Conservation (phyloP, 202 grass and related monocot species). For the Elaeis oleifera region DNA sequence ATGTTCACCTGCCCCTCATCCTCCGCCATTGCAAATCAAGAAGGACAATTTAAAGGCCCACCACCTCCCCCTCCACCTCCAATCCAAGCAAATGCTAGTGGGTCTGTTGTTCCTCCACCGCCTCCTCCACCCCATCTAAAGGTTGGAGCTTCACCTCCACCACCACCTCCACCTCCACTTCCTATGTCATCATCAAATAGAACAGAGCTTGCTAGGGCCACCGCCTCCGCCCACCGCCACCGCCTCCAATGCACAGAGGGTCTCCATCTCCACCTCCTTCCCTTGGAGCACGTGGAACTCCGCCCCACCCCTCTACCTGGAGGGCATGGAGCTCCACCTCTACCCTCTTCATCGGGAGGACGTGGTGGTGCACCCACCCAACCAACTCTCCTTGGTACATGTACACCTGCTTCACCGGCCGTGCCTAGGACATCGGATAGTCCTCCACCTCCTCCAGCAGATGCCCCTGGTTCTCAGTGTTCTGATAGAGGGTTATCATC, state of each 20-base stretch:
- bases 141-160: background rate
- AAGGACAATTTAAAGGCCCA: background rate
- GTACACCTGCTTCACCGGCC: constrained; percentile 41
- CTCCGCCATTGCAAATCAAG: background rate
- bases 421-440: constrained; percentile 72
- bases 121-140: constrained; percentile 1
- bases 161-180: constrained; percentile 14
- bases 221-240: background rate
- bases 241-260: too few relatives aligned
- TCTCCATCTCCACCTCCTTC: constrained; percentile 11
- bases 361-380: constrained; percentile 52
- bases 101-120: background rate
- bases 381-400: constrained; percentile 48
- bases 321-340: background rate
- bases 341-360: constrained; percentile 13
- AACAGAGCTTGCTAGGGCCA: background rate
- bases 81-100: background rate
- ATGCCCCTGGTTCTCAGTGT: constrained; percentile 22
- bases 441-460: constrained; percentile 42
- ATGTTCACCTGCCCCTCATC: background rate
- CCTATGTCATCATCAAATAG: background rate
- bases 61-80: constrained; percentile 13
- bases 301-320: background rate
- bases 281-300: background rate
- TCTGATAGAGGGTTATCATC: constrained; percentile 29